A percentile compares a stretch with the other conserved stretches of the same genome.
phyloP scores from a whole-genome alignment of 257 asterid species.

The Primulina tabacum region DNA sequence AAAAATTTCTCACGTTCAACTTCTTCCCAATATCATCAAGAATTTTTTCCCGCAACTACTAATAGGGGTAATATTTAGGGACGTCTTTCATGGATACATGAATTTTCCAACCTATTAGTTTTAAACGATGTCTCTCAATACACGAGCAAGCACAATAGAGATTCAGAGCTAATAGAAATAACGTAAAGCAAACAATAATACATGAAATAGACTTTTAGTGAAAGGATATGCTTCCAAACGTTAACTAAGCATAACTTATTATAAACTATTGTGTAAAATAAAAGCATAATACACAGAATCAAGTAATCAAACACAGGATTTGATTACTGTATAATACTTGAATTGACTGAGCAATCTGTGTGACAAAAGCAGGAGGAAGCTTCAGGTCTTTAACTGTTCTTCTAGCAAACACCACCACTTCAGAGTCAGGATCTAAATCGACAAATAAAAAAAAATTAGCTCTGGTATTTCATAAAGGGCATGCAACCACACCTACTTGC shows the following conservation, averaged over 20 bases:
- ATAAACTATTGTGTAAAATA: neutral
- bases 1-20: neutral
- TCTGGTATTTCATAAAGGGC: constrained; percentile 12
- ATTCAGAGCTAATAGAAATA: neutral
- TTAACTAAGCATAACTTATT: neutral
- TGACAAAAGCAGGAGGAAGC: constrained; percentile 86
- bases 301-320: neutral
- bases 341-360: constrained; percentile 91
- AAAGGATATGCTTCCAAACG: neutral
- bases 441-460: constrained; percentile 21
- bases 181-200: neutral
- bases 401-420: constrained; percentile 78
- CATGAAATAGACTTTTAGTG: neutral
- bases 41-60: neutral
- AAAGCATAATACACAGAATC: no score
- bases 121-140: neutral
- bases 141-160: neutral
- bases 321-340: constrained; percentile 49
- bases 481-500: neutral
- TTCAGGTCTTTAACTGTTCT: constrained; percentile 90
- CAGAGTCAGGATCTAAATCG: constrained; percentile 82
- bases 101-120: neutral
- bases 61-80: neutral
- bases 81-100: neutral
- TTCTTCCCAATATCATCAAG: neutral